Evolutionary conservation across 805 yeast genomes (phyloP).

Genomic region (Saturnispora mendoncae): DNA sequence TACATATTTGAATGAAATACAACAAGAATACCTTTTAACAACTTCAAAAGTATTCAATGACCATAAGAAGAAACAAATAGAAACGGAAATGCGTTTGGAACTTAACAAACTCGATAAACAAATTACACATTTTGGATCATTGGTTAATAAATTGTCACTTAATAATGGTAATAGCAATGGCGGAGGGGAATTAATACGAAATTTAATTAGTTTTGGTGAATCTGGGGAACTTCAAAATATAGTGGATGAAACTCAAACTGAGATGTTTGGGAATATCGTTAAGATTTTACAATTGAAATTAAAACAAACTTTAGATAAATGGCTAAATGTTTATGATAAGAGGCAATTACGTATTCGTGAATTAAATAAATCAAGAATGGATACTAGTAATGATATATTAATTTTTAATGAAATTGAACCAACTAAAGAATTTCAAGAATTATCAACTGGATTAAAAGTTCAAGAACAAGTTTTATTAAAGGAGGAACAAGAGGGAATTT

Average conservation of each 20-base stretch:
- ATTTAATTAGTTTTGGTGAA: constrained; percentile 27
- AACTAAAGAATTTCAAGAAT: constrained; percentile 29
- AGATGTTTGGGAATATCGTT: constrained; percentile 42
- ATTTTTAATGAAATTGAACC: constrained; percentile 11
- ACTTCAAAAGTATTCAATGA: constrained; percentile 21
- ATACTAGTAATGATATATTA: constrained; percentile 16
- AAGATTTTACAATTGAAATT: constrained; percentile 39
- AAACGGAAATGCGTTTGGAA: constrained; percentile 22
- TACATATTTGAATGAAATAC: constrained; percentile 22
- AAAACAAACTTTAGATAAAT: constrained; percentile 34
- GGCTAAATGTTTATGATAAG: constrained; percentile 42
- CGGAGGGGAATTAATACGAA: constrained; percentile 16
- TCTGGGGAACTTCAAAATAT: constrained; percentile 30
- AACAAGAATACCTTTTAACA: constrained; percentile 30
- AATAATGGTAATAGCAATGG: neutral
- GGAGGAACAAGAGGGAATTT: constrained; percentile 48
- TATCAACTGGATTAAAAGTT: constrained; percentile 28
- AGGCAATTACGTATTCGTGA: constrained; percentile 36
- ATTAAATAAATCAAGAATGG: constrained; percentile 27
- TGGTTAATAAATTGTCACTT: neutral
- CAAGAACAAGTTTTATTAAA: constrained; percentile 52
- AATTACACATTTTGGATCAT: constrained; percentile 15
- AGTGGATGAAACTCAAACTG: constrained; percentile 31
- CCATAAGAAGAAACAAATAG: constrained; percentile 22
- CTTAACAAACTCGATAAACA: constrained; percentile 17